phyloP scores from a whole-genome alignment of 495 filamentous ascomycete genomes.

The Podospora pseudopauciseta region DNA sequence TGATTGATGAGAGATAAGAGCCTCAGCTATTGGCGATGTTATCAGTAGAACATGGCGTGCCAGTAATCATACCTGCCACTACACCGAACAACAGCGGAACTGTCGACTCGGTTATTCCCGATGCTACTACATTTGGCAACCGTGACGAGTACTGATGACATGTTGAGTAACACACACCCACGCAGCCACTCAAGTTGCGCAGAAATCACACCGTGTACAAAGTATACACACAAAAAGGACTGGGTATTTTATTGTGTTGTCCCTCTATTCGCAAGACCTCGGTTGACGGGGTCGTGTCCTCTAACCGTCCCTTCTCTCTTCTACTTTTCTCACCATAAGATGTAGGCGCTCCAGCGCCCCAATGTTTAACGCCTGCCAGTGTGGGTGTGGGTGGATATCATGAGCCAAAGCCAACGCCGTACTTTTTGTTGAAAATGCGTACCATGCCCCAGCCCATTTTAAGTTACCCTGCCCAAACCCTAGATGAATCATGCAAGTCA shows the following conservation, averaged over 20 bases:
- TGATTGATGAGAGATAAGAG: background rate
- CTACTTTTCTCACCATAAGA: slow-evolving; percentile 16
- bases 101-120: background rate
- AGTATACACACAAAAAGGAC: slow-evolving; percentile 7
- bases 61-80: background rate
- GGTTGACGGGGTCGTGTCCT: slow-evolving; percentile 32
- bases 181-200: background rate
- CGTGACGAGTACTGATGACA: background rate
- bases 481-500: slow-evolving; percentile 47
- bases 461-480: slow-evolving; percentile 39
- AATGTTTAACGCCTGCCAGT: slow-evolving; percentile 34
- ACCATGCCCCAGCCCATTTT: slow-evolving; percentile 46
- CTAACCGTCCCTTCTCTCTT: background rate
- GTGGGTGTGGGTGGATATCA: slow-evolving; percentile 40
- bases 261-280: slow-evolving; percentile 24
- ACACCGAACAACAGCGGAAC: no score
- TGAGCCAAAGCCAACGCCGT: slow-evolving; percentile 50
- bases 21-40: background rate
- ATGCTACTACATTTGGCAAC: background rate
- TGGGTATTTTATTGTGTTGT: slow-evolving; percentile 4
- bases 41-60: background rate
- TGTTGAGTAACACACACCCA: background rate
- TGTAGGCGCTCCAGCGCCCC: slow-evolving; percentile 15
- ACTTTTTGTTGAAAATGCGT: slow-evolving; percentile 53
- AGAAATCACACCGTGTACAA: background rate